A percentile compares a stretch with the other conserved stretches of the same genome.
phyloP scores from a whole-genome alignment of 352 stramenopile genomes.

The Phytopythium boreale region DNA sequence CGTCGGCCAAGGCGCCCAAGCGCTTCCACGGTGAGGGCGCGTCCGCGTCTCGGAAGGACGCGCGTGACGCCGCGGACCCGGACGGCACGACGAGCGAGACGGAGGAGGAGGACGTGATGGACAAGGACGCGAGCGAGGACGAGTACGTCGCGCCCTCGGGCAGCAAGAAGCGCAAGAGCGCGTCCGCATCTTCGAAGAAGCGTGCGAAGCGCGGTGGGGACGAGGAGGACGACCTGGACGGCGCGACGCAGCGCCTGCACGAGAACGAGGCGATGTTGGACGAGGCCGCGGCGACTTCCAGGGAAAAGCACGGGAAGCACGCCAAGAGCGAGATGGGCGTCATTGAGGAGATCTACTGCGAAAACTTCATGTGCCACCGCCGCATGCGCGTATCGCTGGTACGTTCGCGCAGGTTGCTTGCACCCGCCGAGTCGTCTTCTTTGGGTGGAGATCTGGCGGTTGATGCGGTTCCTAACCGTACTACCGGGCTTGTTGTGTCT shows the following conservation, averaged over 20 bases:
- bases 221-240: slow-evolving; percentile 10
- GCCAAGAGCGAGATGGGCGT: slow-evolving; percentile 87
- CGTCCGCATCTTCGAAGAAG: neutral
- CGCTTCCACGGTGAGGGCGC: slow-evolving; percentile 13
- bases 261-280: slow-evolving; percentile 7
- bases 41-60: slow-evolving; percentile 9
- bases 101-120: slow-evolving; percentile 27
- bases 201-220: neutral
- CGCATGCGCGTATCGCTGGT: slow-evolving; percentile 88
- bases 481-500: neutral
- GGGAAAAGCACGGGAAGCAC: slow-evolving; percentile 24
- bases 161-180: slow-evolving; percentile 10
- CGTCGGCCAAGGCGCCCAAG: slow-evolving; percentile 25
- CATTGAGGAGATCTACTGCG: slow-evolving; percentile 94
- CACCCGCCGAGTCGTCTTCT: too few species aligned
- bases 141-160: neutral
- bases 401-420: neutral
- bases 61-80: slow-evolving; percentile 6
- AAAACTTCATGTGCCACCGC: slow-evolving; percentile 99
- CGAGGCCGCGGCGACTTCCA: slow-evolving; percentile 9
- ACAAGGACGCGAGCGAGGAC: slow-evolving; percentile 15
- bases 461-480: neutral
- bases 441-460: too few species aligned
- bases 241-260: neutral
- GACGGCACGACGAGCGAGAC: slow-evolving; percentile 26